These are phyloP conservation scores for Aspergillus alliaceus DNA, from an alignment of 2,329 filamentous ascomycete genomes.

Conservation along the genomic window DNA sequence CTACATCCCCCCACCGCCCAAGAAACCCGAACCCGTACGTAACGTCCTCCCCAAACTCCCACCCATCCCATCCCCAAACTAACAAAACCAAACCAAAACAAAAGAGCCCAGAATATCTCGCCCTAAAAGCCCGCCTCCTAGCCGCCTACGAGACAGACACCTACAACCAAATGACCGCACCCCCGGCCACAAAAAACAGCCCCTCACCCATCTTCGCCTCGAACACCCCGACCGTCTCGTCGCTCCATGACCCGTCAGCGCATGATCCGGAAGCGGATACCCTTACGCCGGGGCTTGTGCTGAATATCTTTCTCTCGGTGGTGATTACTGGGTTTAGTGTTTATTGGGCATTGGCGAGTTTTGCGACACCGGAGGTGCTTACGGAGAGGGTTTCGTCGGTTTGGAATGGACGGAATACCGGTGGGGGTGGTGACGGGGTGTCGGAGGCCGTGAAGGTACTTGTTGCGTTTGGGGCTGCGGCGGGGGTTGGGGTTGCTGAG, in stretches of 20 bases:
- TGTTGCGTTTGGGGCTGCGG: conserved; percentile 39
- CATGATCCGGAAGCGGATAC: conserved; percentile 43
- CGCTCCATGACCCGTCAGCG: conserved; percentile 44
- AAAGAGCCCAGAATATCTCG: conserved; percentile 76
- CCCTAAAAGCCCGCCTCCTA: conserved; percentile 81
- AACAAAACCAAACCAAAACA: neutral
- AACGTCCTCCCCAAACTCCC: neutral
- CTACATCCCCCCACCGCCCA: conserved; percentile 76
- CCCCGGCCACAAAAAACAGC: conserved; percentile 54
- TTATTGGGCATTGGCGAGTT: conserved; percentile 44
- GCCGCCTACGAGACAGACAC: conserved; percentile 76
- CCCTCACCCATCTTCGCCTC: conserved; percentile 50
- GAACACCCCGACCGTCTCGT: conserved; percentile 57
- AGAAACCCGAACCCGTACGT: conserved; percentile 74
- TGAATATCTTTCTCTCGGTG: conserved; percentile 88
- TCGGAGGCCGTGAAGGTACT: conserved; percentile 41
- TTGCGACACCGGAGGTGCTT: conserved; percentile 35
- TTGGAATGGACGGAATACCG: no score
- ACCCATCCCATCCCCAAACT: neutral
- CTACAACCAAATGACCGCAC: conserved; percentile 74
- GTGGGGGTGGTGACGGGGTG: conserved; percentile 16
- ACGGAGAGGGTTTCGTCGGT: conserved; percentile 17
- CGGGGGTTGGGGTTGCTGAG: conserved; percentile 49
- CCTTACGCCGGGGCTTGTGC: conserved; percentile 61
- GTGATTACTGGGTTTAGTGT: conserved; percentile 60